Evolutionary conservation across 1,139 yeast species (phyloP).

Genomic region (Hanseniaspora gamundiae): DNA sequence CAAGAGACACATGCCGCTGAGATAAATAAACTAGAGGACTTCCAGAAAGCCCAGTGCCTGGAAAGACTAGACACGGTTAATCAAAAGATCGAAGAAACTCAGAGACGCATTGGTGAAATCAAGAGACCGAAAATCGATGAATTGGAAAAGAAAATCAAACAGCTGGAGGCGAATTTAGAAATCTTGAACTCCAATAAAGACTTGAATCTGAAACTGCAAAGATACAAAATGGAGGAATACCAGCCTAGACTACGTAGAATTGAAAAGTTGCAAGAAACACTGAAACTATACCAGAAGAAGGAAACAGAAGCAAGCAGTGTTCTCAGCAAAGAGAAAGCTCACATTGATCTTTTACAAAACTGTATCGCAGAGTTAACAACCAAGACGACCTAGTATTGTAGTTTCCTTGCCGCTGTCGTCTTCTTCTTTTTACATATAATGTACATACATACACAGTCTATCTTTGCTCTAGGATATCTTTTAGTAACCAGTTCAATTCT

Average conservation of each 20-base stretch:
- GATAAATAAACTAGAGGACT: slow-evolving; percentile 1
- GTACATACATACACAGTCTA: too few species aligned
- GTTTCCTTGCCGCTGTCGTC: too few species aligned
- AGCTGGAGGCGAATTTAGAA: neutral
- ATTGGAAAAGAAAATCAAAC: neutral
- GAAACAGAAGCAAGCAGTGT: neutral
- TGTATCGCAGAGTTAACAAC: neutral
- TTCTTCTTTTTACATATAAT: too few species aligned
- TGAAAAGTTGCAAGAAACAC: neutral
- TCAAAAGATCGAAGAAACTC: slow-evolving; percentile 1
- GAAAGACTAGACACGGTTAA: slow-evolving; percentile 1
- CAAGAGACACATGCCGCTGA: slow-evolving; percentile 2
- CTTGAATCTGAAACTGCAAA: neutral
- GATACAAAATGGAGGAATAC: neutral
- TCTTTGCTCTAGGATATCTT: slow-evolving; percentile 28
- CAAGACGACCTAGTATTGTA: too few species aligned
- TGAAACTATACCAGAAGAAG: neutral
- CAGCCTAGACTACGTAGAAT: neutral
- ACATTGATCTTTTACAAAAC: neutral
- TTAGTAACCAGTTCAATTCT: slow-evolving; percentile 60
- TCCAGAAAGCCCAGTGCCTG: neutral
- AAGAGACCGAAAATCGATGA: slow-evolving; percentile 1
- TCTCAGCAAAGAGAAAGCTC: neutral
- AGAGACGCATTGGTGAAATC: neutral
- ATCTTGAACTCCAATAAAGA: neutral